Evolutionary conservation across 306 rosid species (phyloP).

Genomic region (Castanea mollissima): DNA sequence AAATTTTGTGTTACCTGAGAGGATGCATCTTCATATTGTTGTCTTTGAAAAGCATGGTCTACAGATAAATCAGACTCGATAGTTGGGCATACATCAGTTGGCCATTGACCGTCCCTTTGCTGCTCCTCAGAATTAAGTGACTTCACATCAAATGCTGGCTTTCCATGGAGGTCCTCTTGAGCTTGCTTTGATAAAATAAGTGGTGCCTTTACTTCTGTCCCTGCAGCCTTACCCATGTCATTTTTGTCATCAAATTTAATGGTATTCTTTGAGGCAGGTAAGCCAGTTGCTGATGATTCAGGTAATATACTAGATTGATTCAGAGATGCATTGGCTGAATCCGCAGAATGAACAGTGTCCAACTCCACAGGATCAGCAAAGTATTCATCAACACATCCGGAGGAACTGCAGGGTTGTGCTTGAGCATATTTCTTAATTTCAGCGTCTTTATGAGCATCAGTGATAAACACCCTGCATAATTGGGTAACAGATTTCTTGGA

Average conservation of each 20-base stretch:
- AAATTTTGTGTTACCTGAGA: slow-evolving; percentile 39
- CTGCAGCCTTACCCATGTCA: slow-evolving; percentile 17
- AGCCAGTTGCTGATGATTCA: slow-evolving; percentile 19
- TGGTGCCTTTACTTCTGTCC: slow-evolving; percentile 1
- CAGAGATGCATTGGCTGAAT: slow-evolving; percentile 13
- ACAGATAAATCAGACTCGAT: slow-evolving; percentile 15
- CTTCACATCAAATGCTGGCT: slow-evolving; percentile 17
- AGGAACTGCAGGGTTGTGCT: slow-evolving; percentile 34
- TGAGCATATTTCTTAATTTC: slow-evolving; percentile 13
- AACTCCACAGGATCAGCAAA: slow-evolving; percentile 52
- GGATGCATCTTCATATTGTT: slow-evolving; percentile 30
- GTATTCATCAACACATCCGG: slow-evolving; percentile 40
- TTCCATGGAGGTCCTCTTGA: slow-evolving; percentile 14
- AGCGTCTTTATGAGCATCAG: slow-evolving; percentile 24
- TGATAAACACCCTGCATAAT: slow-evolving; percentile 21
- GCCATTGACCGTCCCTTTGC: slow-evolving; percentile 24
- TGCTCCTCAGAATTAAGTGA: slow-evolving; percentile 21
- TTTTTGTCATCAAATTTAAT: slow-evolving; percentile 17
- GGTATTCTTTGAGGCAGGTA: slow-evolving; percentile 20
- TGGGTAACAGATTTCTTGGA: slow-evolving; percentile 15
- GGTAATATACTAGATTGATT: slow-evolving; percentile 29
- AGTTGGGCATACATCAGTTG: slow-evolving; percentile 23
- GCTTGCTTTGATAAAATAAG: neutral
- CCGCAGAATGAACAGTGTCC: slow-evolving; percentile 10
- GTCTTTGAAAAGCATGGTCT: slow-evolving; percentile 12